Percentiles rank a stretch among this genome's conserved stretches.
phyloP scores from a whole-genome alignment of 2,329 filamentous ascomycete genomes.

The Daldinia sp. region DNA sequence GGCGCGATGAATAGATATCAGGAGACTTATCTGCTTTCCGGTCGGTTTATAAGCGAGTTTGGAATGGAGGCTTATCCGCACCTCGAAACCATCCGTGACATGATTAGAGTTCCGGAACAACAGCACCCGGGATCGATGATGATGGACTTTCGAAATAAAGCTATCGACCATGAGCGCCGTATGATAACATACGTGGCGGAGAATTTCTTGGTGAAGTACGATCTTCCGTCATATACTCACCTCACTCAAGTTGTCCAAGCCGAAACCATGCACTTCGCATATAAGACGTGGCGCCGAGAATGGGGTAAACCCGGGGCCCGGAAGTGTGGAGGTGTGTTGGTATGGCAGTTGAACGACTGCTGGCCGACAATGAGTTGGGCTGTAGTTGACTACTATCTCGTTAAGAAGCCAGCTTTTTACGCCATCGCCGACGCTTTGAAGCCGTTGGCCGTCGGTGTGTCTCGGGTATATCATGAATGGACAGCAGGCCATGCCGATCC shows the following conservation, averaged over 20 bases:
- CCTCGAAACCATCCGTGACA: conserved; percentile 75
- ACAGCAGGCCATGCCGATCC: conserved; percentile 59
- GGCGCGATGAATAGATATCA: conserved; percentile 83
- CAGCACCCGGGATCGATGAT: conserved; percentile 76
- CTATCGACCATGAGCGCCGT: conserved; percentile 78
- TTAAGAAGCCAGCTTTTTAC: conserved; percentile 75
- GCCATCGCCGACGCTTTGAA: conserved; percentile 65
- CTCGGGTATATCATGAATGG: conserved; percentile 58
- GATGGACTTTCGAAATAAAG: conserved; percentile 86
- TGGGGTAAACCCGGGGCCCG: conserved; percentile 69
- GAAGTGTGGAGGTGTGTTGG: conserved; percentile 73
- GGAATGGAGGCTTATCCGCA: conserved; percentile 86
- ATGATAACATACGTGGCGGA: conserved; percentile 81
- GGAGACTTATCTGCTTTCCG: conserved; percentile 75
- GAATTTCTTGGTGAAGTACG: conserved; percentile 70
- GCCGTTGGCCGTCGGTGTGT: conserved; percentile 69
- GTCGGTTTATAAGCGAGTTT: conserved; percentile 85
- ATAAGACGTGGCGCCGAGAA: conserved; percentile 70
- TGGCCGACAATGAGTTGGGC: conserved; percentile 76
- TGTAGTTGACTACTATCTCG: conserved; percentile 72
- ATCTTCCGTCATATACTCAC: conserved; percentile 65
- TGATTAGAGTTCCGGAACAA: conserved; percentile 66
- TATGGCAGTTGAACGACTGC: conserved; percentile 79
- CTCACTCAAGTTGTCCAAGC: conserved; percentile 66
- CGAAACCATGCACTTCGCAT: conserved; percentile 64